These are phyloP conservation scores for Cyberlindnera saturnus DNA, from an alignment of 805 yeast genomes.

Conservation along the genomic window DNA sequence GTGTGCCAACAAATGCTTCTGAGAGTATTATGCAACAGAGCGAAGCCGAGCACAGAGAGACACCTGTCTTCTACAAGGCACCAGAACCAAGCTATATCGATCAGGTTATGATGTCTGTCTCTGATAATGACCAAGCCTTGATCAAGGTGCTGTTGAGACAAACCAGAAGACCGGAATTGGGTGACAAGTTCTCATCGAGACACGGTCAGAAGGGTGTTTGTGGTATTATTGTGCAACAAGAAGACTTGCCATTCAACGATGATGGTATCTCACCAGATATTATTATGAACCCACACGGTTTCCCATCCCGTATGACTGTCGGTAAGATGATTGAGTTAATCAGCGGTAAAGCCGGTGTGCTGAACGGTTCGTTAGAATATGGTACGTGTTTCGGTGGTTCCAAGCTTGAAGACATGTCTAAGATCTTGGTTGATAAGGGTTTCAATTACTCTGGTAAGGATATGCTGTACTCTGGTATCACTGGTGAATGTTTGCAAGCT, in stretches of 20 bases:
- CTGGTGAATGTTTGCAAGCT: constrained; percentile 96
- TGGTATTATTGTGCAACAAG: constrained; percentile 96
- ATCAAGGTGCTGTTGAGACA: constrained; percentile 90
- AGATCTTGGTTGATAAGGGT: constrained; percentile 83
- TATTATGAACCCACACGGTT: constrained; percentile 98
- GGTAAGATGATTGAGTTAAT: constrained; percentile 97
- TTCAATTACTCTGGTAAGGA: constrained; percentile 95
- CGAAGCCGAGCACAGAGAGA: constrained; percentile 67
- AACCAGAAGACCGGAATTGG: constrained; percentile 94
- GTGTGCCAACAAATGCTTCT: constrained; percentile 82
- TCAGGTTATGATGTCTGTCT: constrained; percentile 95
- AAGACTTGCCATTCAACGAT: constrained; percentile 93
- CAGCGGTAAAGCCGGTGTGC: constrained; percentile 96
- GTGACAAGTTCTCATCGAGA: constrained; percentile 95
- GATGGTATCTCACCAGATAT: constrained; percentile 91
- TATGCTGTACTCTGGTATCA: constrained; percentile 94
- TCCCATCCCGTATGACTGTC: constrained; percentile 99
- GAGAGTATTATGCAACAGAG: constrained; percentile 37
- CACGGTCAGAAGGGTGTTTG: constrained; percentile 99
- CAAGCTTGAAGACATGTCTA: constrained; percentile 91
- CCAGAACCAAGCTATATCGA: constrained; percentile 96
- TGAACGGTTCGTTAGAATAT: constrained; percentile 85
- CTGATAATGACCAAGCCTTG: constrained; percentile 91
- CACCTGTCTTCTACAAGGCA: constrained; percentile 87
- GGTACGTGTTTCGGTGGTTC: constrained; percentile 99